Percentiles rank a stretch among this genome's conserved stretches.
These are phyloP conservation scores for Wallacemonas rigidus DNA, from an alignment of 208 protist genomes.

Conservation along the genomic window DNA sequence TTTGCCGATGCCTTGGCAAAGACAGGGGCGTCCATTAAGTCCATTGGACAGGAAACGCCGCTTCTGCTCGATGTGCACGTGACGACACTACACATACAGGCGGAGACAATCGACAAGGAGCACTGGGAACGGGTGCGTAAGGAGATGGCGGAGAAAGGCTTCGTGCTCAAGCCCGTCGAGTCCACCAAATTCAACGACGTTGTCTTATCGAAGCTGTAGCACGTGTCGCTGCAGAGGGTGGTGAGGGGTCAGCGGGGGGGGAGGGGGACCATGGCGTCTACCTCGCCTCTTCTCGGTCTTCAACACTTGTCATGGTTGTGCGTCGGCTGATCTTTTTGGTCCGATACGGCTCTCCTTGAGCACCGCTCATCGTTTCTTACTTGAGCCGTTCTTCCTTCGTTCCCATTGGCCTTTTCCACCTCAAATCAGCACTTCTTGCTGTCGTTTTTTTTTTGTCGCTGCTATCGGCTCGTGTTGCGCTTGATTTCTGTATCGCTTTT, in stretches of 20 bases:
- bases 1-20: constrained; percentile 50
- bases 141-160: constrained; percentile 40
- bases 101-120: constrained; percentile 43
- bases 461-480: neutral
- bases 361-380: neutral
- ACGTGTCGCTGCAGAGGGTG: neutral
- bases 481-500: constrained; percentile 10
- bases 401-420: no score
- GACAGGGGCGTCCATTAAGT: constrained; percentile 67
- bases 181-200: constrained; percentile 46
- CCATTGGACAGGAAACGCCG: constrained; percentile 84
- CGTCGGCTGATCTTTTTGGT: no score
- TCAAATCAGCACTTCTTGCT: constrained; percentile 1
- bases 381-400: neutral
- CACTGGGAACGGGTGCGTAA: constrained; percentile 39
- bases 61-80: constrained; percentile 55
- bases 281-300: no score
- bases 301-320: no score
- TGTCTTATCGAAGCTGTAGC: constrained; percentile 47
- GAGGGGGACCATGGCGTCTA: no score
- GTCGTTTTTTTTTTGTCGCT: constrained; percentile 4
- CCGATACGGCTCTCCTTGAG: neutral
- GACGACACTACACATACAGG: constrained; percentile 56
- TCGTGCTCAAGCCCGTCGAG: constrained; percentile 35
- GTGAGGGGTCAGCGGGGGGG: no score